Conservation (phyloP, 306 rosid species). For the Trifolium repens region DNA sequence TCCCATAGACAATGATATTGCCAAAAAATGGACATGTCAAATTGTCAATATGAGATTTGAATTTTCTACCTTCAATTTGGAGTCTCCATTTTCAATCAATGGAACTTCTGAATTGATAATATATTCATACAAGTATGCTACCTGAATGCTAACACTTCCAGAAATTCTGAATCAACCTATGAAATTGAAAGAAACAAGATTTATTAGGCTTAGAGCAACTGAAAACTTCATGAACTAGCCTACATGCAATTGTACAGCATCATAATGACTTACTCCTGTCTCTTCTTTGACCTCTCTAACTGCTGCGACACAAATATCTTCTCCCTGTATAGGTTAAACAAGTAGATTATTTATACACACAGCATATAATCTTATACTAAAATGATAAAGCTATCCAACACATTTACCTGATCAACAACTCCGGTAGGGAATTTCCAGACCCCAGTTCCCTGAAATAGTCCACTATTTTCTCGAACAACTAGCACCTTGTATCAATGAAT, state of each 20-base stretch:
- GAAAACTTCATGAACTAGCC: slow-evolving; percentile 9
- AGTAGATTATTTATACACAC: slow-evolving; percentile 27
- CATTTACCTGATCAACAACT: slow-evolving; percentile 74
- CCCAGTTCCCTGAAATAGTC: slow-evolving; percentile 61
- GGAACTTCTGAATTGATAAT: slow-evolving; percentile 34
- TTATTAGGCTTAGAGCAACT: slow-evolving; percentile 28
- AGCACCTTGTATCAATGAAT: slow-evolving; percentile 55
- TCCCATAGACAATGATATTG: neutral
- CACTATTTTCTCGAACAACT: slow-evolving; percentile 82
- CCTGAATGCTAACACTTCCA: slow-evolving; percentile 85
- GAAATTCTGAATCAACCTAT: slow-evolving; percentile 78
- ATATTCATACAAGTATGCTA: slow-evolving; percentile 36
- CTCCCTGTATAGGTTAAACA: slow-evolving; percentile 63
- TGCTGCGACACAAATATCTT: slow-evolving; percentile 78
- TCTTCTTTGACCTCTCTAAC: slow-evolving; percentile 91
- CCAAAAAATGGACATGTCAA: slow-evolving; percentile 3
- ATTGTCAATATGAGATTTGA: slow-evolving; percentile 11
- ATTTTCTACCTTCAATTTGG: slow-evolving; percentile 22
- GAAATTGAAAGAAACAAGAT: slow-evolving; percentile 44
- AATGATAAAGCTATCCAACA: slow-evolving; percentile 14
- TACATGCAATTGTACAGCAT: slow-evolving; percentile 5
- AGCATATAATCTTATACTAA: slow-evolving; percentile 12
- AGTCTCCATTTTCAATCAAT: slow-evolving; percentile 26
- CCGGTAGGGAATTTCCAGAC: slow-evolving; percentile 91
- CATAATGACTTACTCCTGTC: slow-evolving; percentile 72